Conservation (phyloP, 73 alveolate species). For the Diophrys sp. region DNA sequence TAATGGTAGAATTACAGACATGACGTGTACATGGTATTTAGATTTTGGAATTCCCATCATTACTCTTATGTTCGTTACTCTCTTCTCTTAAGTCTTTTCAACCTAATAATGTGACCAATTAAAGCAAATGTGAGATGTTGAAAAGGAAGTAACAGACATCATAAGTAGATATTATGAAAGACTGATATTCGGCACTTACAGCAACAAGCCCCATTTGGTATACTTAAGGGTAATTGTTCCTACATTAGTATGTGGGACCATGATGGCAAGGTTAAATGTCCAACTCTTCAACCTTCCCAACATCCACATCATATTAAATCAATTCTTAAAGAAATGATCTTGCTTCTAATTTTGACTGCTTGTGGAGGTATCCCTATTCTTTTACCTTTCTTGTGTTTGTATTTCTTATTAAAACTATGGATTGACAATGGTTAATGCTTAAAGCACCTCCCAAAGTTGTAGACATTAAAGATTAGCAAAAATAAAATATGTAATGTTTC, state of each 20-base stretch:
- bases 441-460: conserved; percentile 61
- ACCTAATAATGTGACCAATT: background rate
- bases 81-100: background rate
- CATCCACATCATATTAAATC: too few relatives aligned
- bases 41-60: conserved; percentile 19
- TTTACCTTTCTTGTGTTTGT: conserved; percentile 7
- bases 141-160: conserved; percentile 1
- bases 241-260: too few relatives aligned
- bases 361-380: conserved; percentile 27
- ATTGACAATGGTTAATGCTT: conserved; percentile 25
- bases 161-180: conserved; percentile 16
- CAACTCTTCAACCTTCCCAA: too few relatives aligned
- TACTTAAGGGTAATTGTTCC: too few relatives aligned
- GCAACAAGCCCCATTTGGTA: too few relatives aligned
- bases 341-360: conserved; percentile 4
- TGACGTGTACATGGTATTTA: conserved; percentile 16
- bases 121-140: background rate
- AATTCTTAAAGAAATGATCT: conserved; percentile 7
- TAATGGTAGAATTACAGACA: conserved; percentile 22
- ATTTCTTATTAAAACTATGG: conserved; percentile 20
- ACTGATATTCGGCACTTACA: conserved; percentile 5
- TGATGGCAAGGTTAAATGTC: too few relatives aligned
- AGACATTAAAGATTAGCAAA: too few relatives aligned
- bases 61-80: conserved; percentile 6
- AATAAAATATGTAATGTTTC: too few relatives aligned